Conservation (phyloP, 2,329 filamentous ascomycete species). For the Uncinocarpus reesii region DNA sequence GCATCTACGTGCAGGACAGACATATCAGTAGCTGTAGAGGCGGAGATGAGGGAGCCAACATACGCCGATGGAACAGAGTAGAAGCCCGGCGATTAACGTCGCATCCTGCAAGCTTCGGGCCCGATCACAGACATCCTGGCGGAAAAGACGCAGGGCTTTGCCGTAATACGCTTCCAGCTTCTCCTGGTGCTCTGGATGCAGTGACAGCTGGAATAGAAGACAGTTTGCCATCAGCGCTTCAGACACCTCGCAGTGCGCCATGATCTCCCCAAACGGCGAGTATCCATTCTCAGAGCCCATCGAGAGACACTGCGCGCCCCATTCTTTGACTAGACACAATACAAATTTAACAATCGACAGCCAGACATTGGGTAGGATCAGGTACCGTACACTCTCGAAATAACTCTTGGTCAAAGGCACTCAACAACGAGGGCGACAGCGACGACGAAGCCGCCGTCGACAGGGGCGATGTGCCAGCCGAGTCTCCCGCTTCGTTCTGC, state of each 20-base stretch:
- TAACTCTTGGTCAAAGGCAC: conserved; percentile 13
- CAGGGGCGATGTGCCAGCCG: background rate
- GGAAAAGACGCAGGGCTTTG: conserved; percentile 11
- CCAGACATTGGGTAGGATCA: background rate
- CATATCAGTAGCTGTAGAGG: too few relatives aligned
- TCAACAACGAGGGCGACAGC: conserved; percentile 1
- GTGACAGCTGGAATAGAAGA: conserved; percentile 14
- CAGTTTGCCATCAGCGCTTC: conserved; percentile 15
- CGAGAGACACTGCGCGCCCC: conserved; percentile 13
- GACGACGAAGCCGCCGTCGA: conserved; percentile 1
- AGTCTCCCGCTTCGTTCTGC: background rate
- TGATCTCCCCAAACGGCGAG: conserved; percentile 11
- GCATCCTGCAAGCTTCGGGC: conserved; percentile 8
- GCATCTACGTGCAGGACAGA: conserved; percentile 12
- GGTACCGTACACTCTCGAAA: conserved; percentile 14
- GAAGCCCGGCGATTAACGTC: conserved; percentile 14
- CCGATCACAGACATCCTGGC: conserved; percentile 13
- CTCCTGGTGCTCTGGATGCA: conserved; percentile 12
- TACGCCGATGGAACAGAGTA: conserved; percentile 13
- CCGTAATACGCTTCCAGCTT: conserved; percentile 13
- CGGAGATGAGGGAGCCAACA: background rate
- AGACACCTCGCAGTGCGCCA: conserved; percentile 11
- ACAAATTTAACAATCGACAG: background rate
- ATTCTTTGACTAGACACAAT: conserved; percentile 11
- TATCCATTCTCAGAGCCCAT: conserved; percentile 9